Evolutionary conservation across 116 monocot species (phyloP).

Genomic region (Iris pallida): DNA sequence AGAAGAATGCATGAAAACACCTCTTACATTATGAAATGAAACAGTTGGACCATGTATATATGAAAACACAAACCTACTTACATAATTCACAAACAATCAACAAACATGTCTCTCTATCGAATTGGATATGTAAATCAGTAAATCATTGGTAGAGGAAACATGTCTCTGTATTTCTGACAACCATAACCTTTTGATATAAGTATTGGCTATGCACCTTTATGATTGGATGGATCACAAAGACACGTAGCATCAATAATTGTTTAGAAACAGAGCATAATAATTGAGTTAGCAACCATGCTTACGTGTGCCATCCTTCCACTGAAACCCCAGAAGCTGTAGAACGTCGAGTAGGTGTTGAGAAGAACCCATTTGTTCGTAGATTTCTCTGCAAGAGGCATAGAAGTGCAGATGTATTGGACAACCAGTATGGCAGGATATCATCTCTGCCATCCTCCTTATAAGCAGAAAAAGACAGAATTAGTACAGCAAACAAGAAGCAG

Average conservation of each 20-base stretch:
- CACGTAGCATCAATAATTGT: neutral
- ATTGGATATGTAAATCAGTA: no score
- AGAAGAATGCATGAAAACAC: no score
- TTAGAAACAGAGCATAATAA: neutral
- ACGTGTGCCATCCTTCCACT: conserved; percentile 52
- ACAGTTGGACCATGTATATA: no score
- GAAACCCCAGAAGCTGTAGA: conserved; percentile 36
- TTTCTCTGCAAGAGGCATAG: conserved; percentile 91
- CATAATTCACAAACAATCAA: no score
- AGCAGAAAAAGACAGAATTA: neutral
- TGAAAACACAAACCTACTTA: no score
- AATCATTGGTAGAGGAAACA: no score
- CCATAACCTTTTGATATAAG: no score
- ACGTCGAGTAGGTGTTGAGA: conserved; percentile 47
- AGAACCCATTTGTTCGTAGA: conserved; percentile 63
- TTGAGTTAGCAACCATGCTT: conserved; percentile 11
- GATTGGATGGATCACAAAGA: no score
- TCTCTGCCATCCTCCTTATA: conserved; percentile 54
- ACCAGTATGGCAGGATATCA: conserved; percentile 85
- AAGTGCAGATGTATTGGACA: conserved; percentile 92
- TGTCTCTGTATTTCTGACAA: no score
- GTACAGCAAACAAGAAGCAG: conserved; percentile 2
- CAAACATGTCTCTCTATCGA: no score
- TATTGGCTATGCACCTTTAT: no score
- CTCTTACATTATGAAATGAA: no score